Base-by-base conservation (phyloP, 805 yeast genomes). In the Blastobotrys muscicola region DNA sequence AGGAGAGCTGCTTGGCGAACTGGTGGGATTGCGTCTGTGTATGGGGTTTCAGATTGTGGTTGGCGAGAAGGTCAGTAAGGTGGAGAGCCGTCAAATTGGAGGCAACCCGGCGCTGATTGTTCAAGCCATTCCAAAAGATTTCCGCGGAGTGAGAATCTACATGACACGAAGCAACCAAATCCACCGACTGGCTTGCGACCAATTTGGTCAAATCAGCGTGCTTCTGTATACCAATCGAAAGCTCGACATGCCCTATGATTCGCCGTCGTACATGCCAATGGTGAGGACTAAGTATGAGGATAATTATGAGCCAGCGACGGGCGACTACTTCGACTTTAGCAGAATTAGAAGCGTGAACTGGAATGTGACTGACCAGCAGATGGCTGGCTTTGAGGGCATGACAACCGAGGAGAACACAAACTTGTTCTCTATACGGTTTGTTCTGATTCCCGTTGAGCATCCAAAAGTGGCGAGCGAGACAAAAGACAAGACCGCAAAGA, bases 31-130 rank as follows among this genome's bases (percentile, higher is more conserved):
- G 51, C 69, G 99, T 45, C 67, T 92, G 23, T 72, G 85, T 43
- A 68, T 85, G 44, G 98, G 99, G 0, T 94, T 87, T 57, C 99
- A 92, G 57, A 78, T 92, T 29, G 85, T 94, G 51, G 75, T 75
- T 37, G 95, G 94, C 0, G 73, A 76, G 0, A 68, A 66, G 20
- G 90, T 85, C 1, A 70, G 72, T 33, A 72, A 70, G 38, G 74
- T 83, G 3, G 97, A 90, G 60, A 62, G 72, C 26, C 61, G 81
- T 47, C 65, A 75, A 45, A 70, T 80, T 7, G 67, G 71, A 38
- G 77, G 84, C 38, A 72, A 71, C 51, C 71, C 76, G 1, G 75
- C 72, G 11, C 59, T 72, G 10, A 59, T 85, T 33, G 67, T 73
- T 6, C 80, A 79, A 53, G 76, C 80, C 43, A 66, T 82, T 16